Percentiles rank a stretch among this genome's conserved stretches.
These are phyloP conservation scores for Rhodosporidiobolus odoratus DNA, from an alignment of 768 basidiomycete species.

Conservation along the genomic window DNA sequence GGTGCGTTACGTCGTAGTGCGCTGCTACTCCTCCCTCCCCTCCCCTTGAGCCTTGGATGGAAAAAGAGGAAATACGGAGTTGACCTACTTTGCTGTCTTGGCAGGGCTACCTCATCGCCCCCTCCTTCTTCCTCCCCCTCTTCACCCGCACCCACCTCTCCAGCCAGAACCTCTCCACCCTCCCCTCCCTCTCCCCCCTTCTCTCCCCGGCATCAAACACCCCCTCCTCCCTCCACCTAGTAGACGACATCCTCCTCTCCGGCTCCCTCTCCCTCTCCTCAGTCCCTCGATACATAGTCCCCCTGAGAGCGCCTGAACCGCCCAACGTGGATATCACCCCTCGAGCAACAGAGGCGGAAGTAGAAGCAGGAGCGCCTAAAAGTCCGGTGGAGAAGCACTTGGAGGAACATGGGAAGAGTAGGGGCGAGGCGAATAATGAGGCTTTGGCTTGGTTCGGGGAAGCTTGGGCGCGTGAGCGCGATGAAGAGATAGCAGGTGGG, in stretches of 20 bases:
- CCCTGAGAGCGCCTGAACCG: neutral
- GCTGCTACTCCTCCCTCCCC: neutral
- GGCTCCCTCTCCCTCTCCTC: neutral
- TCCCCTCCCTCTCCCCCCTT: neutral
- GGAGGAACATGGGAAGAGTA: neutral
- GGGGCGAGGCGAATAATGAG: slow-evolving; percentile 1
- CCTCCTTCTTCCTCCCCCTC: neutral
- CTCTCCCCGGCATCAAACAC: neutral
- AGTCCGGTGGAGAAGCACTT: slow-evolving; percentile 1
- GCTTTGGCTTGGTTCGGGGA: neutral
- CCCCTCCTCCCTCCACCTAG: neutral
- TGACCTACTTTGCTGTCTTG: neutral
- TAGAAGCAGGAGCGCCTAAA: neutral
- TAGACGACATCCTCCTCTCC: slow-evolving; percentile 8
- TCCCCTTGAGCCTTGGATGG: neutral
- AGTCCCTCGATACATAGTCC: neutral
- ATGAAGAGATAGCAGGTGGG: neutral
- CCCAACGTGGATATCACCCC: slow-evolving; percentile 4
- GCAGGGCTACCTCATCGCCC: slow-evolving; percentile 2
- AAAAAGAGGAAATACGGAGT: too few relatives aligned
- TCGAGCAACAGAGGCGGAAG: neutral
- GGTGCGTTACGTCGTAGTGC: slow-evolving; percentile 2
- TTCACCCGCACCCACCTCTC: neutral
- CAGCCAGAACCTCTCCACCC: neutral
- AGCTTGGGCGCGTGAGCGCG: neutral